Evolutionary conservation across 106 monocot species (phyloP).

Genomic region (Chionographis japonica): DNA sequence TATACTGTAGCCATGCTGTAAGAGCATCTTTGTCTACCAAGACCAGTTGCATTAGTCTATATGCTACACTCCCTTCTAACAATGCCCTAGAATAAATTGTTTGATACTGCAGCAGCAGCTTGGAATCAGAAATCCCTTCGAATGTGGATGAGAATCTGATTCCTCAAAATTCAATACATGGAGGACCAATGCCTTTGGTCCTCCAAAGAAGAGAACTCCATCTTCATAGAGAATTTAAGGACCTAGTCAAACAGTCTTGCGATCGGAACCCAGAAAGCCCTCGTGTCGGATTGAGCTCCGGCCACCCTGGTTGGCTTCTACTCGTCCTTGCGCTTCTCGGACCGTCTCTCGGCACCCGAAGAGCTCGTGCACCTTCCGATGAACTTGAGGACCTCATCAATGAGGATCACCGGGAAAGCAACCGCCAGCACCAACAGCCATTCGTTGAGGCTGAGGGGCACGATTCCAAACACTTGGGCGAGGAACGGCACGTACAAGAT

Average conservation of each 20-base stretch:
- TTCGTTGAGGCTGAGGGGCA: conserved; percentile 76
- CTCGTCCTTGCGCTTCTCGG: conserved; percentile 49
- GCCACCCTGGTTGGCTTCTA: background rate
- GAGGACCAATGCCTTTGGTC: too few relatives aligned
- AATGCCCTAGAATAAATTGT: too few relatives aligned
- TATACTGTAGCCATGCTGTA: too few relatives aligned
- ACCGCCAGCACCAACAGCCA: conserved; percentile 82
- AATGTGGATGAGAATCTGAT: too few relatives aligned
- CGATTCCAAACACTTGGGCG: conserved; percentile 75
- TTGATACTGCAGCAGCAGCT: too few relatives aligned
- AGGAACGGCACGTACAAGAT: conserved; percentile 87
- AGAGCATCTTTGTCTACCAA: too few relatives aligned
- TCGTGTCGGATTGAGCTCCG: too few relatives aligned
- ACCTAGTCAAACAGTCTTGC: background rate
- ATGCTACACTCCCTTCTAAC: too few relatives aligned
- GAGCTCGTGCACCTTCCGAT: conserved; percentile 50
- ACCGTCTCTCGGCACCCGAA: conserved; percentile 8
- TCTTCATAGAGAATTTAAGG: conserved; percentile 6
- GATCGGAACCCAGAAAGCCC: too few relatives aligned
- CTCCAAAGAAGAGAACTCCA: background rate
- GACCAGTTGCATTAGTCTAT: too few relatives aligned
- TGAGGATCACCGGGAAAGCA: conserved; percentile 69
- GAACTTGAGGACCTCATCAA: conserved; percentile 83
- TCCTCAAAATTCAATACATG: too few relatives aligned
- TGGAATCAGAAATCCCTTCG: too few relatives aligned